A percentile compares a stretch with the other conserved stretches of the same genome.
Conservation (phyloP, 2,329 filamentous ascomycete genomes). For the Fusarium humuli region DNA sequence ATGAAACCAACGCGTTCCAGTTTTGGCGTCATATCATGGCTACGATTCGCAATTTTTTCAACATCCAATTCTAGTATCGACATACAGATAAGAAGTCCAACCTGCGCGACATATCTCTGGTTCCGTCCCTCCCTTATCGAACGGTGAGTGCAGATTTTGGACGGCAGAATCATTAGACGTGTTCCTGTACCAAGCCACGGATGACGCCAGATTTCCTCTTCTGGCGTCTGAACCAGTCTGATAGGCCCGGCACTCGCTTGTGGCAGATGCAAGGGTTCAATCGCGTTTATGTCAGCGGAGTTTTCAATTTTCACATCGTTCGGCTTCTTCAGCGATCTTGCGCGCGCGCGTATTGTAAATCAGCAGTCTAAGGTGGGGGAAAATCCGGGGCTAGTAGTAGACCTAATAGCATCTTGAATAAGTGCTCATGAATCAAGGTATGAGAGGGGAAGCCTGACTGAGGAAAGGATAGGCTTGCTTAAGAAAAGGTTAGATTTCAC, state of each 20-base stretch:
- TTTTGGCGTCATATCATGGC: neutral
- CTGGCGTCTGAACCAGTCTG: slow-evolving; percentile 15
- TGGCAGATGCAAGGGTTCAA: slow-evolving; percentile 5
- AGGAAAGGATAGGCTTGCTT: neutral
- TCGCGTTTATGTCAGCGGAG: slow-evolving; percentile 13
- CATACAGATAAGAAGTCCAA: no score
- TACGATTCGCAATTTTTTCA: no score
- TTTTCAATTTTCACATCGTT: neutral
- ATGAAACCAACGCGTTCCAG: neutral
- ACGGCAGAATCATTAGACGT: neutral
- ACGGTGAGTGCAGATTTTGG: no score
- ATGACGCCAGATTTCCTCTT: slow-evolving; percentile 18
- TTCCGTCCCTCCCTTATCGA: neutral
- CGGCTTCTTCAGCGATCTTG: slow-evolving; percentile 1
- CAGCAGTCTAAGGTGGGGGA: neutral
- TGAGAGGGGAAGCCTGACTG: neutral
- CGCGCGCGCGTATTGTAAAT: slow-evolving; percentile 27
- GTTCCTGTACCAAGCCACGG: neutral
- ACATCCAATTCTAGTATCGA: no score
- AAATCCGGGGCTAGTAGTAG: neutral
- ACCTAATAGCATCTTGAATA: no score
- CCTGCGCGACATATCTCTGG: neutral
- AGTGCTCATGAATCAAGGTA: neutral
- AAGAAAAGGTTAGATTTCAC: neutral
- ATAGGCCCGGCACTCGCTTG: slow-evolving; percentile 18